Evolutionary conservation across 2,329 filamentous ascomycete species (phyloP), one percentile per base, ranked within the genome.

Genomic region (Trichoderma koningiopsis): DNA sequence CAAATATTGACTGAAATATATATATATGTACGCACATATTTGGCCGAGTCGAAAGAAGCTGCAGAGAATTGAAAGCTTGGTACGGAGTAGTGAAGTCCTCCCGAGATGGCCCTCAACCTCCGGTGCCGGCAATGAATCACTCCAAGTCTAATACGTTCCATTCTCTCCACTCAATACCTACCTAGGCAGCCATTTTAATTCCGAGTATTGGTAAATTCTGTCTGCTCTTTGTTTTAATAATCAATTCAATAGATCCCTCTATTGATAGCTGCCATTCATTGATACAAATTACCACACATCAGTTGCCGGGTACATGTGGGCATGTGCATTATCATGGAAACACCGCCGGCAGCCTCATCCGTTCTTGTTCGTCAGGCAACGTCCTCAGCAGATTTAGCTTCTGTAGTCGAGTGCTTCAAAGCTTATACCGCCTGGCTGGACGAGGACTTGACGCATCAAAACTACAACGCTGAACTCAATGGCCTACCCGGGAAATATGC

Each of bases 361-460:
- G 60, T 75, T 24, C 24, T 60, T 27, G 71, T 77, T 40, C 75
- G 75, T 3, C 73, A 73, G 19, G 75, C 72, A 33, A 61, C 70
- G 4, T 72, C 70, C 0, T 22, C 70, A 0, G 14, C 52, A 4
- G 76, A 77, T 47, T 16, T 77, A 3, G 68, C 71, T 4, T 70
- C 71, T 3, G 63, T 73, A 0, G 65, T 65, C 2, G 60, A 64
- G 4, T 76, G 76, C 68, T 77, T 77, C 63, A 60, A 68, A 7
- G 71, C 72, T 1, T 77, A 76, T 27, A 72, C 73, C 0, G 63
- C 73, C 31, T 76, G 76, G 75, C 72, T 77, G 2, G 68, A 73
- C 67, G 67, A 74, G 40, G 75, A 77, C 49, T 64, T 76, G 6
- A 69, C 73, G 2, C 75, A 76, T n/a, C 75, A 77, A 61, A 68